Evolutionary conservation across 2,329 filamentous ascomycete species (phyloP).

Genomic region (Fusarium sterilihyphosum): DNA sequence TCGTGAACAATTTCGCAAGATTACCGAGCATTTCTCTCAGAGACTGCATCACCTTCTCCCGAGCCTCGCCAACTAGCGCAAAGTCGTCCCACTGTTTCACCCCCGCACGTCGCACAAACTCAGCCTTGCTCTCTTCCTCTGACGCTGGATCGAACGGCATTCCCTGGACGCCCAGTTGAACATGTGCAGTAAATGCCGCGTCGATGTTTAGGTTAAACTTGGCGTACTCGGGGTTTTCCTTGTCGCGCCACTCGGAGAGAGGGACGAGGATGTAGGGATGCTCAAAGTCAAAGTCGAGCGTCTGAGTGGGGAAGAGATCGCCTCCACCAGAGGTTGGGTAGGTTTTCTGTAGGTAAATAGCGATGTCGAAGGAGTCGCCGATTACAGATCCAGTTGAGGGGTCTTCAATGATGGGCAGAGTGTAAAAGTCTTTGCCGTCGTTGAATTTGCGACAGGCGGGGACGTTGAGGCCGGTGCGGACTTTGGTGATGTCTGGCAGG

Average conservation of each 20-base stretch:
- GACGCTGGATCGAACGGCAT: constrained; percentile 63
- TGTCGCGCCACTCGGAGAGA: constrained; percentile 47
- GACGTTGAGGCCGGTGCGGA: constrained; percentile 58
- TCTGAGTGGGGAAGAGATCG: constrained; percentile 58
- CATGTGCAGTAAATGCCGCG: constrained; percentile 60
- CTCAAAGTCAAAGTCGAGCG: constrained; percentile 52
- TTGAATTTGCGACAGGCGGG: constrained; percentile 63
- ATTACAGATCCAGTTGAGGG: constrained; percentile 51
- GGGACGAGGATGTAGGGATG: constrained; percentile 40
- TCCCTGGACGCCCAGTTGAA: constrained; percentile 50
- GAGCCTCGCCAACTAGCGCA: constrained; percentile 49
- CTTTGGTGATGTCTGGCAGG: constrained; percentile 60
- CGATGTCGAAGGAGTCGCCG: constrained; percentile 75
- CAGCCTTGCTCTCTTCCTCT: constrained; percentile 55
- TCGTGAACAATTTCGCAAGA: constrained; percentile 53
- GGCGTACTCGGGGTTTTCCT: constrained; percentile 51
- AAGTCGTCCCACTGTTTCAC: constrained; percentile 57
- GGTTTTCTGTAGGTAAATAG: constrained; percentile 63
- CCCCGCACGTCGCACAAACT: constrained; percentile 60
- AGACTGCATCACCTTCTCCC: constrained; percentile 50
- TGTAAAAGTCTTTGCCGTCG: constrained; percentile 68
- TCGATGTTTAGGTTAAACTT: constrained; percentile 67
- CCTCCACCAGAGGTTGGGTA: constrained; percentile 58
- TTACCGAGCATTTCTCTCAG: constrained; percentile 55
- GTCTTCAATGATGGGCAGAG: constrained; percentile 67